A percentile compares a stretch with the other conserved stretches of the same genome.
Conservation (phyloP, 129 eudicot genomes). For the Centaurea solstitialis region DNA sequence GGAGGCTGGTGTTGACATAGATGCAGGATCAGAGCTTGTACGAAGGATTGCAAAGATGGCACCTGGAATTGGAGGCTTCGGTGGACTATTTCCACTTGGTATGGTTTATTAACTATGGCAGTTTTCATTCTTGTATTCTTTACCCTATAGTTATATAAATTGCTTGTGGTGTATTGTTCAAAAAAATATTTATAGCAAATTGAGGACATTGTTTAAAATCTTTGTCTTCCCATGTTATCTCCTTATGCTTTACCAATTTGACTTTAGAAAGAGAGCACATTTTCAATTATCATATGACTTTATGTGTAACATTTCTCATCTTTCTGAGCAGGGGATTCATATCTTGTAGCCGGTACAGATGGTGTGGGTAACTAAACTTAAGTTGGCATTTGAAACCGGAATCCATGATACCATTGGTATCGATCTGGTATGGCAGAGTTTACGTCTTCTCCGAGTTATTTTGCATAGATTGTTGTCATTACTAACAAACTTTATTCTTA, state of each 20-base stretch:
- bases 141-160: not conserved
- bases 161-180: not conserved
- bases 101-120: conserved; percentile 5
- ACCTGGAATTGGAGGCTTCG: conserved; percentile 96
- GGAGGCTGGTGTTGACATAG: conserved; percentile 96
- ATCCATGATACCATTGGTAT: conserved; percentile 65
- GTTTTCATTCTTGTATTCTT: not conserved
- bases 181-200: not conserved
- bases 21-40: conserved; percentile 95
- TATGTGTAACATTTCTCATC: not conserved
- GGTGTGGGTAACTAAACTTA: conserved; percentile 76
- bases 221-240: not conserved
- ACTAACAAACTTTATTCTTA: conserved; percentile 7
- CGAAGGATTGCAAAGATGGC: conserved; percentile 93
- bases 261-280: not conserved
- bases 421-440: conserved; percentile 45
- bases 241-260: not conserved
- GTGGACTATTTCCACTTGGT: conserved; percentile 90
- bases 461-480: not conserved
- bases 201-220: not conserved
- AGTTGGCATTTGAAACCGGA: conserved; percentile 64
- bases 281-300: not conserved
- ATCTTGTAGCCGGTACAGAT: conserved; percentile 86
- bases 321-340: conserved; percentile 42
- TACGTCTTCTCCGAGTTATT: not conserved